phyloP scores from a whole-genome alignment of 257 asterid genomes.

The Solanum rostratum region DNA sequence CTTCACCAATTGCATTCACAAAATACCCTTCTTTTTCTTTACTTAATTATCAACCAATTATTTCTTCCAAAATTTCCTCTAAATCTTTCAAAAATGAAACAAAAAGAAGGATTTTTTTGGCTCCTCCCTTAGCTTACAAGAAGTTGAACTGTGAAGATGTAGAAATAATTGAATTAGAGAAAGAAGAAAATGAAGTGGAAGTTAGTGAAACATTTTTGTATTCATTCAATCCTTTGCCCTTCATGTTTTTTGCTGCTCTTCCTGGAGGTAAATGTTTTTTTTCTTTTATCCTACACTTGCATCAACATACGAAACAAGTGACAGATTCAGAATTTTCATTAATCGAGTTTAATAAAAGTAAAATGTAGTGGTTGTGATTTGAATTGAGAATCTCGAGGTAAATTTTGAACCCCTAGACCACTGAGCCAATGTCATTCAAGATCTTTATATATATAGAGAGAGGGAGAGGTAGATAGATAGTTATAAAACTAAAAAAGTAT shows the following conservation, averaged over 20 bases:
- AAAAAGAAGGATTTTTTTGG: conserved; percentile 1
- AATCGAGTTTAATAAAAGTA: neutral
- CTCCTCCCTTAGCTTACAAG: conserved; percentile 17
- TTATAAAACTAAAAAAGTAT: too few relatives aligned
- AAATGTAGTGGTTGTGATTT: neutral
- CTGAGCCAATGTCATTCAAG: too few relatives aligned
- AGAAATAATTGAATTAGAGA: conserved; percentile 1
- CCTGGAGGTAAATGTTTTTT: conserved; percentile 57
- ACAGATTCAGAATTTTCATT: neutral
- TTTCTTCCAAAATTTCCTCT: neutral
- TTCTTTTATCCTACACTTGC: neutral
- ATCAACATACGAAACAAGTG: neutral
- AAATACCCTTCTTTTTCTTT: conserved; percentile 14
- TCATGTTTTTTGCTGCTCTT: conserved; percentile 54
- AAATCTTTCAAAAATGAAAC: neutral
- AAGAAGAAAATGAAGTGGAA: conserved; percentile 5
- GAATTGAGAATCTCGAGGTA: neutral
- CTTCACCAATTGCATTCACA: conserved; percentile 25
- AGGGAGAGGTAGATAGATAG: too few relatives aligned
- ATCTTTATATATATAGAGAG: too few relatives aligned
- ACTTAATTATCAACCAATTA: conserved; percentile 4
- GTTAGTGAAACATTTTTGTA: conserved; percentile 36
- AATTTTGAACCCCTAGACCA: too few relatives aligned
- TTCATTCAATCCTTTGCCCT: conserved; percentile 47
- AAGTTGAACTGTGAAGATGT: conserved; percentile 1